These are phyloP conservation scores for Daldinia concentrica DNA, from an alignment of 495 filamentous ascomycete genomes.

Conservation along the genomic window DNA sequence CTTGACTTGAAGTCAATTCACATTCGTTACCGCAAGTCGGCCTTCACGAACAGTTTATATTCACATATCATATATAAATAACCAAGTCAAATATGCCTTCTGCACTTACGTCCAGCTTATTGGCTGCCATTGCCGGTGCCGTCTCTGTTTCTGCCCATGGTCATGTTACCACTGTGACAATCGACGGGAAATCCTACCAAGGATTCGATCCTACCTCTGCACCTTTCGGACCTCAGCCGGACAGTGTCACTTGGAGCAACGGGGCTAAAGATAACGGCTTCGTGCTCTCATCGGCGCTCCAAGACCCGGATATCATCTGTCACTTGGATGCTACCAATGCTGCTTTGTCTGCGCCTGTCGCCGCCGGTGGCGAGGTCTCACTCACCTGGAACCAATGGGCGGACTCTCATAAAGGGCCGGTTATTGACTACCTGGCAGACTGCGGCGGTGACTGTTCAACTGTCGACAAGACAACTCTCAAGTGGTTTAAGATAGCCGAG, in stretches of 20 bases:
- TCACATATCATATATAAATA: not conserved
- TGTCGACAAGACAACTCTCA: conserved; percentile 65
- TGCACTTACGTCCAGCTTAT: conserved; percentile 34
- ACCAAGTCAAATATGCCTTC: conserved; percentile 18
- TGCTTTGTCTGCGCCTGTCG: conserved; percentile 51
- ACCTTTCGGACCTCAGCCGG: conserved; percentile 53
- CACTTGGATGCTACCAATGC: conserved; percentile 55
- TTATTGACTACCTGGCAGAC: conserved; percentile 68
- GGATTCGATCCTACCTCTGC: conserved; percentile 56
- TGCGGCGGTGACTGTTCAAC: conserved; percentile 70
- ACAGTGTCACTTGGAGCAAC: conserved; percentile 64
- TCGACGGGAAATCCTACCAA: conserved; percentile 62
- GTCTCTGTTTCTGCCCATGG: conserved; percentile 69
- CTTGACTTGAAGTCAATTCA: conserved; percentile 27
- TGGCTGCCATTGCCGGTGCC: conserved; percentile 60
- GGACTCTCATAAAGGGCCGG: conserved; percentile 49
- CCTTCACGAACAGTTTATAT: not conserved
- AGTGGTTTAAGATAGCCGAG: conserved; percentile 73
- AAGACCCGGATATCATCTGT: conserved; percentile 61
- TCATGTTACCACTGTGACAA: conserved; percentile 64
- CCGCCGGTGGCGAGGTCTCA: conserved; percentile 55
- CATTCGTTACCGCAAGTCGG: conserved; percentile 26
- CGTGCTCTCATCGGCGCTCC: conserved; percentile 60
- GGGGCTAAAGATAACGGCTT: conserved; percentile 68
- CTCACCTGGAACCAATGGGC: conserved; percentile 60